phyloP scores from a whole-genome alignment of 352 stramenopile species.

The Globisporangium polare region DNA sequence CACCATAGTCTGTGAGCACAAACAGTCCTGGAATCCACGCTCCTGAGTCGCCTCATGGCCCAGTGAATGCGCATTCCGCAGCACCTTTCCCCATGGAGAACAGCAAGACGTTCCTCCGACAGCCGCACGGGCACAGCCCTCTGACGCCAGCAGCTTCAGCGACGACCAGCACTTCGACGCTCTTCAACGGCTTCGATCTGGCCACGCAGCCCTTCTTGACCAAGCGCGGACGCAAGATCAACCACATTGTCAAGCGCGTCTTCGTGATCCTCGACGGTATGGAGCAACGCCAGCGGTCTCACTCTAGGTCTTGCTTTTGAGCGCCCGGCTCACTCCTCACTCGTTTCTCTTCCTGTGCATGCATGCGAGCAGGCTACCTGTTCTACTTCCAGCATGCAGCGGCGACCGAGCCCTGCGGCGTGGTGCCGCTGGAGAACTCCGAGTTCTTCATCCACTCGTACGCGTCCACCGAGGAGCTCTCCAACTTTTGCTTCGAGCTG shows the following conservation, averaged over 20 bases:
- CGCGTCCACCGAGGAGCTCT: conserved; percentile 45
- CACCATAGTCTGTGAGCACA: not conserved
- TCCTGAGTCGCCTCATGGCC: not conserved
- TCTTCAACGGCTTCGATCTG: conserved; percentile 66
- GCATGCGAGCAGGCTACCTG: conserved; percentile 42
- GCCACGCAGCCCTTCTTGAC: conserved; percentile 63
- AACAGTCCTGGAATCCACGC: not conserved
- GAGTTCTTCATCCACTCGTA: conserved; percentile 78
- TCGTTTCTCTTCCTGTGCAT: not conserved
- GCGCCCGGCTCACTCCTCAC: not conserved
- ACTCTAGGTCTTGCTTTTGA: not conserved
- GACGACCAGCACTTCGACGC: conserved; percentile 8
- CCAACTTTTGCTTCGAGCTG: conserved; percentile 77
- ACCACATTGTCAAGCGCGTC: conserved; percentile 62
- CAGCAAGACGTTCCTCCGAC: conserved; percentile 4
- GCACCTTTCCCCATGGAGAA: conserved; percentile 3
- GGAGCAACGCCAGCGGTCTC: not conserved
- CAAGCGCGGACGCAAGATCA: conserved; percentile 64
- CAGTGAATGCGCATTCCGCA: not conserved
- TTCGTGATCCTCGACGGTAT: conserved; percentile 76
- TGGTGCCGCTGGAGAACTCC: conserved; percentile 57
- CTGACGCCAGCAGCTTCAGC: not conserved
- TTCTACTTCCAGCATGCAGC: conserved; percentile 74
- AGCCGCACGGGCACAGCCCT: not conserved
- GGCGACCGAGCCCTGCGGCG: conserved; percentile 48